Base-by-base conservation (phyloP, 2,329 filamentous ascomycete species). In the Xylaria digitata region DNA sequence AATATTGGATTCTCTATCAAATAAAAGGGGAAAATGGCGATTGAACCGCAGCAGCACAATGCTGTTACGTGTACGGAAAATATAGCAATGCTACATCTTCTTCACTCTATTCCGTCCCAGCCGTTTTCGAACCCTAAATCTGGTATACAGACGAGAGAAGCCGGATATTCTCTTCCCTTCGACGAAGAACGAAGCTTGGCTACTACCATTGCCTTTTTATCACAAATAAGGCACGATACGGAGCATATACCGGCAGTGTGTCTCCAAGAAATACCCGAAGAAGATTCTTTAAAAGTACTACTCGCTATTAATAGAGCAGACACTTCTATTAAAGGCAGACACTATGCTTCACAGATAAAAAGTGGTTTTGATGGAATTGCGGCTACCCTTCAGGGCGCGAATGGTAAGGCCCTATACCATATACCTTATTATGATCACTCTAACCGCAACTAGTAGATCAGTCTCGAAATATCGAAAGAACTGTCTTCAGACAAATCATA, bases 181-280 rank as follows among this genome's bases (percentile, higher is more conserved):
- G 69, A 75, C 8, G 74, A 71, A 48, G 79, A 81, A 63, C 73
- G 70, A n/a, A 64, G 62, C 5, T 65, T 81, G 42, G 64, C 70
- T 2, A 68, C 74, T 30, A 70, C 71, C 6, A 69, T 81, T 19
- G 75, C 77, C n/a, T 80, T 80, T 48, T 68, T 81, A 8, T 74
- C 77, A 6, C 74, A 75, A 42, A 72, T 71, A 7, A 70, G 69
- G 40, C 71, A 79, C 55, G 69, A 76, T 19, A 43, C 50, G 5
- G 67, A 78, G n/a, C 67, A 76, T 49, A 78, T 80, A 15, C 77
- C 78, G 17, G 79, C 78, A 7, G 67, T 80, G 17, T 79, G 76
- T 30, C 42, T 80, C 19, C 69, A 75, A 15, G 75, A 80, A 61
- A 59, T 61, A 9, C 37, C 52, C 4, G 30, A 60, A 21, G 43